Percentiles rank a stretch among this genome's conserved stretches.
phyloP scores from a whole-genome alignment of 139 green algal genomes.

The Chlorella sorokiniana region DNA sequence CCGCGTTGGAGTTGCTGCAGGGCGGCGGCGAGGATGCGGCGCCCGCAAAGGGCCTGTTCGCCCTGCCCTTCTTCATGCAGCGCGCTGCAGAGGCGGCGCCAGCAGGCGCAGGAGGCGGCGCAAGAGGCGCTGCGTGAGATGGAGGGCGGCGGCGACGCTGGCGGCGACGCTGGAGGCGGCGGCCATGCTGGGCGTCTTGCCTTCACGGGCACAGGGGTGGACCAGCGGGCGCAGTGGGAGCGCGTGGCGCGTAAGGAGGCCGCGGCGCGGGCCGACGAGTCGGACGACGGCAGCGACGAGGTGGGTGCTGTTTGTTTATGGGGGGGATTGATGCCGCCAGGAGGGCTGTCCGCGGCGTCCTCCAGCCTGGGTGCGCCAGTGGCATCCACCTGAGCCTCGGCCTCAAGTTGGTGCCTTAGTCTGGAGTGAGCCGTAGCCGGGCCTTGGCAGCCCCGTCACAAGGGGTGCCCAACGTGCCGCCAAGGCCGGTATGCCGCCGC shows the following conservation, averaged over 20 bases:
- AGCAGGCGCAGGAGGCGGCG: slow-evolving; percentile 44
- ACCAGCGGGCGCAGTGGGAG: slow-evolving; percentile 14
- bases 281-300: slow-evolving; percentile 34
- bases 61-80: slow-evolving; percentile 94
- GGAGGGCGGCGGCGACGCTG: slow-evolving; percentile 8
- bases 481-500: too few species aligned
- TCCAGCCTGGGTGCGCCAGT: too few species aligned
- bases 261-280: slow-evolving; percentile 4
- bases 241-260: slow-evolving; percentile 20
- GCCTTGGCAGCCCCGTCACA: too few species aligned
- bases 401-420: too few species aligned
- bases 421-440: too few species aligned
- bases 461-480: too few species aligned
- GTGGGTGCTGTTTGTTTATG: slow-evolving; percentile 24
- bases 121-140: slow-evolving; percentile 36
- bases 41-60: slow-evolving; percentile 80
- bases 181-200: slow-evolving; percentile 18
- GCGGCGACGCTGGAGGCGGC: neutral
- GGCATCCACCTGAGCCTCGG: too few species aligned
- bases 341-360: neutral
- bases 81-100: slow-evolving; percentile 63
- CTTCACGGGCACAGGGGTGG: slow-evolving; percentile 29
- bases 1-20: slow-evolving; percentile 70
- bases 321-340: neutral
- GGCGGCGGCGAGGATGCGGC: slow-evolving; percentile 39